Evolutionary conservation across 345 rosid genomes (phyloP), one percentile per base, ranked within the genome.

Genomic region (Gossypium bickii): DNA sequence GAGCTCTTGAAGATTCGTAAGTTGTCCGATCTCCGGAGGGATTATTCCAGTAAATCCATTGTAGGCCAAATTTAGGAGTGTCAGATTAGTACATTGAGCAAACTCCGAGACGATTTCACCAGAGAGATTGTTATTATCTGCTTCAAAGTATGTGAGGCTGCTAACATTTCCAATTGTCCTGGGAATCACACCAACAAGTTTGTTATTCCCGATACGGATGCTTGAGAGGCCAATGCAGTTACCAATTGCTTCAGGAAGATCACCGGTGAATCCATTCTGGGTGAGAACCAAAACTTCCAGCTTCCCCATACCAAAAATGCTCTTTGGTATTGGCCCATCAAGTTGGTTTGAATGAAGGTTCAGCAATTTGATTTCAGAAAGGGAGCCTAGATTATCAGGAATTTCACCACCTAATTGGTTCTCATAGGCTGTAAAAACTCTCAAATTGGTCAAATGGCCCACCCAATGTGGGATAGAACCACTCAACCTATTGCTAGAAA

Each of bases 91-190:
- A 86, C 99, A 95, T 57, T 57, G 88, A 59, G 94, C 82, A 79
- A 95, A 89, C 80, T 87, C 99, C 0, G 93, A 68, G 67, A 87
- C 88, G 76, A 95, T 82, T 77, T 89, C 88, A 77, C 99, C 97
- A 7, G 99, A 93, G 48, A 95, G 88, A 79, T 83, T 81, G 86
- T 95, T 95, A 47, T 88, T 87, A 79, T 90, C 85, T 3, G 93
- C 99, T 85, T 95, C 99, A 75, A 95, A 95, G 78, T 95, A 95
- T 0, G 99, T 84, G 72, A 95, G 96, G 82, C 94, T 86, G 63
- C 83, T 93, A 18, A 86, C 86, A 74, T 95, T 93, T 44, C 94
- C 99, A 10, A 95, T 86, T 17, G 88, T 67, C 81, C 76, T 86
- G 4, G 99, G 99, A 80, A 95, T 86, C 61, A 73, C 83, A 71